phyloP scores from a whole-genome alignment of 148 eudicot species.

The Rhododendron kiyosumense region DNA sequence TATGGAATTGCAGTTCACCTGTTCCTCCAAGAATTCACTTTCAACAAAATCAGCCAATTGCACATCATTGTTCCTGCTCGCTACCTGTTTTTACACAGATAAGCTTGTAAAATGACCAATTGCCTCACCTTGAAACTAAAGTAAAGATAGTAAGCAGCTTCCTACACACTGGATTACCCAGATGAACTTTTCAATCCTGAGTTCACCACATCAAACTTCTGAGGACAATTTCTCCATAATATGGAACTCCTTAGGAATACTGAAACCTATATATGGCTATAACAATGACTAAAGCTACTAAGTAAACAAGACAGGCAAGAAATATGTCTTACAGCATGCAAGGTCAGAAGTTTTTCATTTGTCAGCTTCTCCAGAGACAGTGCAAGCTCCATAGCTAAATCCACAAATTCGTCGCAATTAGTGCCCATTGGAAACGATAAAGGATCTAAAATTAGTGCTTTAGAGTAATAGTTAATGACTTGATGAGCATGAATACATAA shows the following conservation, averaged over 20 bases:
- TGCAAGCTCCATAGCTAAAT: conserved; percentile 90
- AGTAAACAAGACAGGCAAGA: background rate
- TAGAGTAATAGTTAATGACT: background rate
- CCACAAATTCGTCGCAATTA: background rate
- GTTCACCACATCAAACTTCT: background rate
- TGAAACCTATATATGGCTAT: background rate
- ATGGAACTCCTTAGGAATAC: background rate
- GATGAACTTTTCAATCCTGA: background rate
- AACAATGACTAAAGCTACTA: background rate
- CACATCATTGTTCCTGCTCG: conserved; percentile 41
- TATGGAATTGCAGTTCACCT: conserved; percentile 29
- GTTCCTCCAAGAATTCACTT: conserved; percentile 53
- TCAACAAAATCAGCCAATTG: conserved; percentile 65
- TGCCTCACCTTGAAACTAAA: background rate
- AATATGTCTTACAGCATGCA: conserved; percentile 57
- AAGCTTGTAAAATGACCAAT: background rate
- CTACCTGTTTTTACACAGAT: conserved; percentile 33
- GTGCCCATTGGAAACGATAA: background rate
- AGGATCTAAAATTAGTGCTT: background rate
- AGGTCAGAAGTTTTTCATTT: conserved; percentile 76
- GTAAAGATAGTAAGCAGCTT: background rate
- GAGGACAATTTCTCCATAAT: background rate
- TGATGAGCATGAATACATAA: background rate
- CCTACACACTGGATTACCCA: background rate
- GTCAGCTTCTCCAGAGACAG: conserved; percentile 88